Base-by-base conservation (phyloP, 129 eudicot species). In the Erigeron canadensis region DNA sequence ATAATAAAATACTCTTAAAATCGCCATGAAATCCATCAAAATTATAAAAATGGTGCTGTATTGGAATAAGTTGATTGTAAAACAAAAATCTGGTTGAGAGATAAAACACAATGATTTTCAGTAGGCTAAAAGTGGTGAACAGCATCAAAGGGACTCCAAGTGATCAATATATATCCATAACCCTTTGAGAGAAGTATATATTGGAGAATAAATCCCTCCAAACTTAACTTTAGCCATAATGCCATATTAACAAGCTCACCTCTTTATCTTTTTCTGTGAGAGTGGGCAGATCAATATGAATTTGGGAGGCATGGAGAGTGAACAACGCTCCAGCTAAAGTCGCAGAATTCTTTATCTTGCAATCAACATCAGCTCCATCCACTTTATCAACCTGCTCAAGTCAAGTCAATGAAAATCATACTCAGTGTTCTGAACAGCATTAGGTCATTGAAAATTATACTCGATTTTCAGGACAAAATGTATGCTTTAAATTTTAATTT, bases 291-390 rank as follows among this genome's bases (percentile, higher is more conserved):
- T 94, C 92, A 58, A 94, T 88, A 71, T 50, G 95, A 80, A 87
- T 80, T 73, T 87, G 96, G 69, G 97, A 89, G 61, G 85, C 92
- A 72, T 94, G 99, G 73, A 94, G 80, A 37, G 96, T 94, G 75
- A 87, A 94, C 62, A 87, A 77, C 2, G 88, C 78, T 41, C 99
- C 99, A 21, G 94, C 81, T 79, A 94, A 71, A 11, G 96, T 94
- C 10, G 99, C 97, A 73, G 93, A 80, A 81, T 94, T 94, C 84
- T 94, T 94, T 60, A 90, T 82, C 71, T 74, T 80, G 81, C 99
- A 94, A 69, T 87, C 86, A 55, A 94, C 95, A 69, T 94, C 96
- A 13, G 75, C 60, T 17, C 86, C 96, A n/a, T 82, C 79, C 53
- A 88, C 88, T 69, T 85, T 84, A 60, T 80, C 82, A 68, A 94